These are phyloP conservation scores for Neofusicoccum cordaticola DNA, from an alignment of 2,329 filamentous ascomycete species.

Conservation along the genomic window DNA sequence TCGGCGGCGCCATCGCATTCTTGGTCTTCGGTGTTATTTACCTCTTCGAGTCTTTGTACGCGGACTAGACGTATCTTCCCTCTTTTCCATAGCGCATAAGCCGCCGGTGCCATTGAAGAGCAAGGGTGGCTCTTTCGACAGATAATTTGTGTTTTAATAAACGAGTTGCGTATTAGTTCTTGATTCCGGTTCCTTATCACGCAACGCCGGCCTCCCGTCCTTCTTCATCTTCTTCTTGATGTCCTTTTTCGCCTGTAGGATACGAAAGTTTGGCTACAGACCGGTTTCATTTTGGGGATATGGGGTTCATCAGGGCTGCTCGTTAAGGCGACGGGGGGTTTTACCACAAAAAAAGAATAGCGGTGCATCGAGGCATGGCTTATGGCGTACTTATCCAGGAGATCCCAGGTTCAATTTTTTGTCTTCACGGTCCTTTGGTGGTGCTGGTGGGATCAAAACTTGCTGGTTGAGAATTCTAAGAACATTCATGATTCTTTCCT, in stretches of 20 bases:
- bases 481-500: not conserved
- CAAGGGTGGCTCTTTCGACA: not conserved
- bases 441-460: not conserved
- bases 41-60: constrained; percentile 72
- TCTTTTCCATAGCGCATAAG: not conserved
- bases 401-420: not conserved
- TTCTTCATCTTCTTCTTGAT: not conserved
- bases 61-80: constrained; percentile 24
- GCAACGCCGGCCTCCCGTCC: not conserved
- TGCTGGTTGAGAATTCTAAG: not conserved
- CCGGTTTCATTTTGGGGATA: not conserved
- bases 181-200: not conserved
- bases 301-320: not conserved
- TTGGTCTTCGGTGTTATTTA: constrained; percentile 91
- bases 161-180: not conserved
- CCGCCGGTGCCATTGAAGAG: not conserved
- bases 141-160: not conserved
- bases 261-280: not conserved
- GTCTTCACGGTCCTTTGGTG: not conserved
- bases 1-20: constrained; percentile 89
- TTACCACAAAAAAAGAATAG: not conserved
- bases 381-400: not conserved
- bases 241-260: not conserved
- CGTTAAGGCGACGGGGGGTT: not conserved
- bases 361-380: constrained; percentile 6